Base-by-base conservation (phyloP, 2,329 filamentous ascomycete genomes). In the Huntiella bhutanensis region DNA sequence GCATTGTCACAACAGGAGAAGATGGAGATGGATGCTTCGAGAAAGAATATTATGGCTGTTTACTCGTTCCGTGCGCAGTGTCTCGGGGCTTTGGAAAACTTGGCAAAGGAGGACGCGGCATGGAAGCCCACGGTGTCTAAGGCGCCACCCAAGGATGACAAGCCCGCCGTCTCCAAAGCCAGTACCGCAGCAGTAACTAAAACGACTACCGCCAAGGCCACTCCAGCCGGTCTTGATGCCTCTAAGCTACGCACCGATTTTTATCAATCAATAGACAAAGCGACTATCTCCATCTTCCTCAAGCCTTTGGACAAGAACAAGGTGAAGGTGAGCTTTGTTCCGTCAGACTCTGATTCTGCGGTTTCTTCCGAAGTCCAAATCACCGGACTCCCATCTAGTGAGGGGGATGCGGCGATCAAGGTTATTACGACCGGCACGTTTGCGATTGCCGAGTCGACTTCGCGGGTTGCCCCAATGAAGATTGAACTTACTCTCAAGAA, bases 401-500 rank as follows among this genome's bases (percentile, higher is more conserved):
- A 50, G 12, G 22, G 22, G 5, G 13, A 43, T 36, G 45, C 33
- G 7, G 28, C 42, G 2, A 36, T 47, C n/a, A 48, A 36, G 15
- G 17, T 50, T 11, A n/a, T 8, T 3, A 34, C 46, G 3, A 37
- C 33, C 12, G 45, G 46, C n/a, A 17, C 45, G 4, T n/a, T 50
- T 17, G 19, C 19, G 8, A 50, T 50, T 0, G 55, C 67, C 1
- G 61, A 68, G 32, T 84, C 75, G 15, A 78, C 68, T 39, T 73
- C 66, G 53, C 71, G 67, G 1, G 71, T 92, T 46, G 79, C 81
- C 37, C 69, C 80, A 1, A 84, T 77, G 55, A 94, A 94, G 59
- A 69, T 93, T 46, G 86, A 93, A 59, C 64, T 94, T 34, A 70
- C 65, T 8, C 69, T 94, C 12, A 69, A 69, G 51, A 94, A 94